Evolutionary conservation across 768 basidiomycete genomes (phyloP).

Genomic region (Naganishia randhawae): DNA sequence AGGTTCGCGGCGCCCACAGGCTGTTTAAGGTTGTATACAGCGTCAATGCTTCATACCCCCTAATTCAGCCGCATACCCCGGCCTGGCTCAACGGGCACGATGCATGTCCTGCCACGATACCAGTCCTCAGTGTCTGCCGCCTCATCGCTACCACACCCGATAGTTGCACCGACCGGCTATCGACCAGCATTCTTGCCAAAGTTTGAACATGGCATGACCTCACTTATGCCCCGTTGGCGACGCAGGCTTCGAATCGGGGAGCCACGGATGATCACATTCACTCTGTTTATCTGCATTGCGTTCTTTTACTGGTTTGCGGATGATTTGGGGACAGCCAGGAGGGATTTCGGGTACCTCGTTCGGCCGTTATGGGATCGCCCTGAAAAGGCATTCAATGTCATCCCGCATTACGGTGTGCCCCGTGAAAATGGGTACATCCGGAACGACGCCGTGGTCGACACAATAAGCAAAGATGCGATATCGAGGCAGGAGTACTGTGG

Average conservation of each 20-base stretch:
- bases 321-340: slow-evolving; percentile 6
- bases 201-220: neutral
- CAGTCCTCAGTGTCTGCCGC: neutral
- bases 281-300: neutral
- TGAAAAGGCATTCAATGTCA: slow-evolving; percentile 15
- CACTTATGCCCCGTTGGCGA: neutral
- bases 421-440: neutral
- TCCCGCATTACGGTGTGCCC: slow-evolving; percentile 23
- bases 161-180: neutral
- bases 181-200: neutral
- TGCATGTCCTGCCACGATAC: neutral
- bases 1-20: too few relatives aligned
- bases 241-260: neutral
- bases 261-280: neutral
- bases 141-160: neutral
- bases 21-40: neutral
- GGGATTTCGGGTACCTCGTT: slow-evolving; percentile 34
- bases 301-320: neutral
- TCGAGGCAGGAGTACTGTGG: slow-evolving; percentile 27
- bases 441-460: neutral
- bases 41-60: neutral
- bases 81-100: neutral
- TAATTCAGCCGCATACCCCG: neutral
- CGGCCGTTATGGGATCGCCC: slow-evolving; percentile 35
- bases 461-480: neutral